These are phyloP conservation scores for Pythium biforme DNA, from an alignment of 352 stramenopile species.

Conservation along the genomic window DNA sequence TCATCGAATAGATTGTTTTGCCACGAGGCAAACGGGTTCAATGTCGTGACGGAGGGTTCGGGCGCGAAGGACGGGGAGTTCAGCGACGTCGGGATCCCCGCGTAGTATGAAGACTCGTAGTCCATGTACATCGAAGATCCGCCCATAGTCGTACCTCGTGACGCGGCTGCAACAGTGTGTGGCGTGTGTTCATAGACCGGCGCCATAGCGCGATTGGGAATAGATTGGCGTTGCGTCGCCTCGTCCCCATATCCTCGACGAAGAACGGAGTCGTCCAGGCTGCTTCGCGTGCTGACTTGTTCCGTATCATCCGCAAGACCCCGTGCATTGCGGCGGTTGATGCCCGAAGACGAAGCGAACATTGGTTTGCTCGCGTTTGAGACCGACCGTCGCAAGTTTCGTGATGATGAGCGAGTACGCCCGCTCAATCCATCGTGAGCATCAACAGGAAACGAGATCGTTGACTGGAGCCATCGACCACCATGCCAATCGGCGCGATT, in stretches of 20 bases:
- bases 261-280: constrained; percentile 27
- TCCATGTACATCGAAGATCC: constrained; percentile 13
- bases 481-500: constrained; percentile 62
- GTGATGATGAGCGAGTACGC: neutral
- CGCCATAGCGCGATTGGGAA: neutral
- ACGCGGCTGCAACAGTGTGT: neutral
- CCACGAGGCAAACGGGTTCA: neutral
- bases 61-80: neutral
- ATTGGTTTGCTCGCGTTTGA: constrained; percentile 3
- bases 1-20: constrained; percentile 7
- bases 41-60: no score
- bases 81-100: neutral
- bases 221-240: neutral
- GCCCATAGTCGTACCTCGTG: neutral
- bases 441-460: constrained; percentile 43
- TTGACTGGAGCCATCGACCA: constrained; percentile 55
- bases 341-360: constrained; percentile 8
- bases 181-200: constrained; percentile 1
- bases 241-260: constrained; percentile 12
- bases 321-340: neutral
- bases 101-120: constrained; percentile 4
- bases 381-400: constrained; percentile 3
- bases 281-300: constrained; percentile 18
- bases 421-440: neutral
- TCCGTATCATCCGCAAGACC: neutral